These are phyloP conservation scores for Neoboletus subvelutipes DNA, from an alignment of 768 basidiomycete species.

Conservation along the genomic window DNA sequence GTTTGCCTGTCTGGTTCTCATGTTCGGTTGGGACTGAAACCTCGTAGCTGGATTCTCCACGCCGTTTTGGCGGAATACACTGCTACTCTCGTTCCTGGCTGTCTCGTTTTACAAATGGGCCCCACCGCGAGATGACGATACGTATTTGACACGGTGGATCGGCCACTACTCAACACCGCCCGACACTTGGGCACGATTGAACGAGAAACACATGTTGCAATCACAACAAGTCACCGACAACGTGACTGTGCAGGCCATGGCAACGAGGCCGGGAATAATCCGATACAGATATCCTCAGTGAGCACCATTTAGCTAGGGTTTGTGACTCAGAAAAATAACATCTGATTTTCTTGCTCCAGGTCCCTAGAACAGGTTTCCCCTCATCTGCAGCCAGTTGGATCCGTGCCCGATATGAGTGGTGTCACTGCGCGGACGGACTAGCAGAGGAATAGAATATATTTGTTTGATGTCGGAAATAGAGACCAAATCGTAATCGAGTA, in stretches of 20 bases:
- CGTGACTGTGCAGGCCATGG: conserved; percentile 42
- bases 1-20: conserved; percentile 37
- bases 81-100: conserved; percentile 49
- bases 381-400: conserved; percentile 59
- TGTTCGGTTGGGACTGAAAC: conserved; percentile 6
- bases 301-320: conserved; percentile 31
- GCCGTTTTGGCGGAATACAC: conserved; percentile 65
- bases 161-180: conserved; percentile 52
- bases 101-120: conserved; percentile 68
- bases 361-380: conserved; percentile 59
- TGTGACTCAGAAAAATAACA: conserved; percentile 1
- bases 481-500: neutral
- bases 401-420: conserved; percentile 35
- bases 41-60: conserved; percentile 51
- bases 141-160: conserved; percentile 67
- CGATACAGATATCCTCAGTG: conserved; percentile 75
- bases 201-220: conserved; percentile 53
- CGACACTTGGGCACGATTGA: conserved; percentile 54
- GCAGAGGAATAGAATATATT: neutral
- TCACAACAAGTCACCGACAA: conserved; percentile 41
- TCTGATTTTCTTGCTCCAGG: conserved; percentile 35
- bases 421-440: conserved; percentile 35
- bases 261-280: conserved; percentile 49
- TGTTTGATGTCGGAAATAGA: neutral
- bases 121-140: conserved; percentile 58